These are phyloP conservation scores for Aspergillus thermomutatus DNA, from an alignment of 2,329 filamentous ascomycete genomes.

Conservation along the genomic window DNA sequence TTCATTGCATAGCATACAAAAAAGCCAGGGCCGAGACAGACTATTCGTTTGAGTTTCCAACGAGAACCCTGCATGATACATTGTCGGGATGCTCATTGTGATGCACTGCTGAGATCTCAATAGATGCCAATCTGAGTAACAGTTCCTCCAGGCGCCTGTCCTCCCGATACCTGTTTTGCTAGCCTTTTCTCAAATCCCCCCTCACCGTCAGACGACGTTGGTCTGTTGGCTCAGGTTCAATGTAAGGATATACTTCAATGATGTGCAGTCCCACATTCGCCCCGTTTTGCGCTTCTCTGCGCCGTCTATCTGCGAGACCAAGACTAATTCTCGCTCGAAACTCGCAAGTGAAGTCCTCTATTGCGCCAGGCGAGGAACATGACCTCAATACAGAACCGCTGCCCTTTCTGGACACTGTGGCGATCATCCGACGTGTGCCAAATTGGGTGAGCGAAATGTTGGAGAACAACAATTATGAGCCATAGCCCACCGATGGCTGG, in stretches of 20 bases:
- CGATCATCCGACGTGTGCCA: conserved; percentile 35
- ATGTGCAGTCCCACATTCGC: neutral
- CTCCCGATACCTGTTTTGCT: neutral
- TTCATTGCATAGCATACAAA: neutral
- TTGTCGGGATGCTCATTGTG: neutral
- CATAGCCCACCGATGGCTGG: no score
- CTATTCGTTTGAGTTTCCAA: neutral
- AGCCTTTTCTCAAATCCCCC: neutral
- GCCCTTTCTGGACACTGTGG: neutral
- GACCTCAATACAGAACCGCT: neutral
- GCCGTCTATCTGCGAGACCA: neutral
- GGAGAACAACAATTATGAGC: neutral
- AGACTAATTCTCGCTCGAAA: neutral
- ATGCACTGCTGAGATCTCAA: neutral
- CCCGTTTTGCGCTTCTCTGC: neutral
- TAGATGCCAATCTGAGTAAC: neutral
- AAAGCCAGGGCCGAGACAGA: neutral
- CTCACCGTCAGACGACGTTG: neutral
- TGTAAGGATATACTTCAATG: neutral
- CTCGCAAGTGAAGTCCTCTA: neutral
- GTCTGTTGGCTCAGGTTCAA: neutral
- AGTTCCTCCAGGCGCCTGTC: neutral
- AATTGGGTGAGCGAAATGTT: conserved; percentile 52
- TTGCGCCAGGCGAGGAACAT: neutral
- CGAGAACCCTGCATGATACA: neutral